Base-by-base conservation (phyloP, 1,139 yeast genomes). In the Yamadazyma conglobata region DNA sequence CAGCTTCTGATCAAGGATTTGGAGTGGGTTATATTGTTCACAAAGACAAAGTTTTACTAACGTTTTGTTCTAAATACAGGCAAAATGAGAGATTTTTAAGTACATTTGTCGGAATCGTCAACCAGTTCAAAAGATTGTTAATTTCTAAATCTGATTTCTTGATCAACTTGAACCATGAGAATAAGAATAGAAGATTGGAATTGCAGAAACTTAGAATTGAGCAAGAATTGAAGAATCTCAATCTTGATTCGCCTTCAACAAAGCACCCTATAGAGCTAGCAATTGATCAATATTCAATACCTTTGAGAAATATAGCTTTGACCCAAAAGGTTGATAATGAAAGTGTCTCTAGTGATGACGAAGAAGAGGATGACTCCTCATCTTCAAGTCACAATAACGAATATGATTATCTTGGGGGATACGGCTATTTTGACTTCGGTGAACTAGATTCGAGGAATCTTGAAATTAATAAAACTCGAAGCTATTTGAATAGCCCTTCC, bases 1-100 rank as follows among this genome's bases (percentile, higher is more conserved):
- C 91, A 2, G 85, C 87, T 0, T 65, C 71, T 15, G 77, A 83
- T 30, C 78, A 78, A 42, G 93, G 93, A 0, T 82, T 79, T 52
- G 91, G 89, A 10, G 68, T 82, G 25, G 91, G 89, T 0, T 83
- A 83, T 47, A 79, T 81, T 26, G 72, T 82, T 34, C 85, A 82
- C 50, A 72, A 70, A 36, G 87, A 80, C 43, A 60, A 60, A 28
- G 62, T 67, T 4, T 69, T 70, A 13, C 68, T 83, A 15, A 77
- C 86, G n/a, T 61, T 81, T 30, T 77, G 83, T 14, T 79, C 88
- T 8, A 84, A 82, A 52, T 77, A 76, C 60, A 69, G 91, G 44
- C 91, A 82, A 55, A 83, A 87, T 1, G 76, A 71, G 21, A 58
- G 93, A 38, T 73, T 81, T 38, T 60, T 82, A 47, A 74, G 72